Percentiles rank a stretch among this genome's conserved stretches.
Evolutionary conservation across 352 stramenopile genomes (phyloP).

Genomic region (Pythium aquatile): DNA sequence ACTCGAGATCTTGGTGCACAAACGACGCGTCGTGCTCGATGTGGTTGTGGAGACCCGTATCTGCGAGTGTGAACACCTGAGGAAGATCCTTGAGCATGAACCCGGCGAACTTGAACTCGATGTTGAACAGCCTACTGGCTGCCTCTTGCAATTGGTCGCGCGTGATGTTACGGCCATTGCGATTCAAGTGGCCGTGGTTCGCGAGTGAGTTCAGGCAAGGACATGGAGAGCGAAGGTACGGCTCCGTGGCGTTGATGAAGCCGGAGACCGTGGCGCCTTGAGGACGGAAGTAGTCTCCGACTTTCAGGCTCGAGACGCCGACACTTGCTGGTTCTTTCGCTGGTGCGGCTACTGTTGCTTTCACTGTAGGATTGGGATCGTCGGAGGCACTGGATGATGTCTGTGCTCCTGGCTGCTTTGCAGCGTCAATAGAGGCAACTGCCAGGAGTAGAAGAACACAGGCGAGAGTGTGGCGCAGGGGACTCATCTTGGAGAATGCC

Average conservation of each 20-base stretch:
- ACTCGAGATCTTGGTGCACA: slow-evolving; percentile 34
- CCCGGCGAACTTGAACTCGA: background rate
- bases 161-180: slow-evolving; percentile 5
- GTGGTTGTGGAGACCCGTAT: slow-evolving; percentile 24
- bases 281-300: slow-evolving; percentile 14
- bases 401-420: background rate
- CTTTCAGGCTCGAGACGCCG: background rate
- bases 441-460: background rate
- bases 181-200: slow-evolving; percentile 1
- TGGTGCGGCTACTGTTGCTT: background rate
- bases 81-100: background rate
- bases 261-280: background rate
- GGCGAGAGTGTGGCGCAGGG: background rate
- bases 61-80: background rate
- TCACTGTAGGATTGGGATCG: background rate
- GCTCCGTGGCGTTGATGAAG: background rate
- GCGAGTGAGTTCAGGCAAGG: slow-evolving; percentile 7
- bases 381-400: background rate
- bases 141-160: background rate
- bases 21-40: slow-evolving; percentile 40
- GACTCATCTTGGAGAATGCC: background rate
- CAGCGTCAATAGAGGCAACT: background rate
- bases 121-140: background rate
- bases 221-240: background rate
- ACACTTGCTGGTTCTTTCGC: background rate